These are phyloP conservation scores for Neurospora sp. DNA, from an alignment of 495 filamentous ascomycete genomes.

Conservation along the genomic window DNA sequence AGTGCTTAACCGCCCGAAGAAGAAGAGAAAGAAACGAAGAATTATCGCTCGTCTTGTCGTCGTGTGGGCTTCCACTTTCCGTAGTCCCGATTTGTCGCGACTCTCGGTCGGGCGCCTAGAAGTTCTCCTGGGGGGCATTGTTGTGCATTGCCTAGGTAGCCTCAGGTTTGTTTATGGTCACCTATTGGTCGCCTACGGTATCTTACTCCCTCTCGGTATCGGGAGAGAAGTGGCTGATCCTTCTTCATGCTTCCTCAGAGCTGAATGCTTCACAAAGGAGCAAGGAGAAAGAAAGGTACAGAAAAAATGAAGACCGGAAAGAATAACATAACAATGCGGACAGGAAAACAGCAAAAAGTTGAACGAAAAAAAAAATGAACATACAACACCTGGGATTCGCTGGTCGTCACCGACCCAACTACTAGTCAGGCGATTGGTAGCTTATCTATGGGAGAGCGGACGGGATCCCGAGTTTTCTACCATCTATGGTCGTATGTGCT, in stretches of 20 bases:
- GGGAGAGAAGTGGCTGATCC: not conserved
- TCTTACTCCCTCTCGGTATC: not conserved
- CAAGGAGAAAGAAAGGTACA: not conserved
- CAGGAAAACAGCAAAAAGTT: not conserved
- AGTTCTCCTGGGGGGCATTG: not conserved
- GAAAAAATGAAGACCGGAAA: not conserved
- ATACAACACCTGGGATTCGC: slow-evolving; percentile 21
- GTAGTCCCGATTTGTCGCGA: not conserved
- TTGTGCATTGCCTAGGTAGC: not conserved
- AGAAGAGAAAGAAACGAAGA: not conserved
- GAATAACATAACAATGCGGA: not conserved
- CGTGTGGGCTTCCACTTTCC: not conserved
- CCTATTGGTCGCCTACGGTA: not conserved
- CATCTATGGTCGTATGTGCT: not conserved
- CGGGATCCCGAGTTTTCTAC: slow-evolving; percentile 20
- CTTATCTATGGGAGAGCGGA: too few relatives aligned
- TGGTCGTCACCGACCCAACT: slow-evolving; percentile 40
- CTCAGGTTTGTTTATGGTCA: not conserved
- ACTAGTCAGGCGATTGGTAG: slow-evolving; percentile 20
- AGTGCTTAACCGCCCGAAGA: not conserved
- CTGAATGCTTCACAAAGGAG: too few relatives aligned
- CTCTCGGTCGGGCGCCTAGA: not conserved
- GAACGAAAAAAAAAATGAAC: slow-evolving; percentile 1
- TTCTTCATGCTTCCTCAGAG: not conserved
- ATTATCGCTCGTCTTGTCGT: not conserved